Evolutionary conservation across 192 early-diverging fungal species (phyloP), one percentile per base, ranked within the genome.

Genomic region (Coemansia sp.): DNA sequence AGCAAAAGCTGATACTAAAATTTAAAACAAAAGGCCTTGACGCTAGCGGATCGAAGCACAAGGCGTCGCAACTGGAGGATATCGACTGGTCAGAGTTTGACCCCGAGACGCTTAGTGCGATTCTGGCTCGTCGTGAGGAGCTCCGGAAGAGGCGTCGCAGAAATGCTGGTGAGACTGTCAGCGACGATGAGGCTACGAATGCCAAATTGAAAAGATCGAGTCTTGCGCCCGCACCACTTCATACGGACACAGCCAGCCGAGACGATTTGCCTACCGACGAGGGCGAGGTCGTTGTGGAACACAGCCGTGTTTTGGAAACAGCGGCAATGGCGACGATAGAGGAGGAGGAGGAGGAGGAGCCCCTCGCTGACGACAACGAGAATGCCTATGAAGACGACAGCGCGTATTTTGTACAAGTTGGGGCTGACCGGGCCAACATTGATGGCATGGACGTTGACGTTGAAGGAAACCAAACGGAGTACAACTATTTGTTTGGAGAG

Each of bases 261-360:
- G 57, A 7, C n/a, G 11, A 38, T 10, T 2, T 60, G 33, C 66
- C 43, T 38, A 17, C 55, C 17, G 28, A 30, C 17, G 53, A 33
- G 28, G 11, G 53, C 14, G 53, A 17, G 23, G 10, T 57, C 30
- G 28, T 14, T 57, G 55, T 35, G 7, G 60, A 61, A 2, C 14
- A 14, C 2, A 33, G 55, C 2, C 30, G n/a, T 42, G 28, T 21
- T 46, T n/a, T 49, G 67, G 61, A 33, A 39, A 33, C 66, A 39
- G 64, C 63, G 37, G 66, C 65, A 46, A 87, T 87, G 78, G 82
- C 64, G 63, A 83, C 85, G 44, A 87, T 87, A 50, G 87, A 79
- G 69, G 87, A 86, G 66, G 87, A 86, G n/a, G n/a, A n/a, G 66
- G 82, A 80, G 70, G 86, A 86, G 28, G 80, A 86, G 63, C 42